Conservation (phyloP, 2,329 filamentous ascomycete genomes). For the Tothia fuscella region DNA sequence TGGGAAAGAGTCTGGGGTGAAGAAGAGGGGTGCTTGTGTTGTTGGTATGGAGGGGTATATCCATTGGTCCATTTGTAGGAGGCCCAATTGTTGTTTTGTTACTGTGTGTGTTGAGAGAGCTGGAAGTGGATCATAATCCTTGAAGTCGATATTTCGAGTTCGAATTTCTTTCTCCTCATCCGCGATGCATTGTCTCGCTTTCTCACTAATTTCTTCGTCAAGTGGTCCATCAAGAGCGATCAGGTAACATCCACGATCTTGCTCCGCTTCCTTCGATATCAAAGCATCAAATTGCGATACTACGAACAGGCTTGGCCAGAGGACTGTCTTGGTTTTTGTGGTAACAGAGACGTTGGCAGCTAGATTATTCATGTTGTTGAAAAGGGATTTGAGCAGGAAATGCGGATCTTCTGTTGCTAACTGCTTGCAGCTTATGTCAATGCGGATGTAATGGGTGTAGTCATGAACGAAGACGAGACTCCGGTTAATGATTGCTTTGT, state of each 20-base stretch:
- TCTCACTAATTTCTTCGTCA: not conserved
- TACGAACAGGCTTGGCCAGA: constrained; percentile 4
- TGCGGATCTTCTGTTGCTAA: constrained; percentile 2
- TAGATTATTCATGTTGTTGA: not conserved
- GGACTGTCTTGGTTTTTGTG: too few relatives aligned
- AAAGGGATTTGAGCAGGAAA: not conserved
- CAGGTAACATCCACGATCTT: constrained; percentile 9
- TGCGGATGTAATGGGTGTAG: constrained; percentile 2
- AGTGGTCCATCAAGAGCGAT: constrained; percentile 1
- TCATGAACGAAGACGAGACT: constrained; percentile 2
- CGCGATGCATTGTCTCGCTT: too few relatives aligned
- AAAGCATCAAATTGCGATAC: constrained; percentile 1
- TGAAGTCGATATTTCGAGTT: not conserved
- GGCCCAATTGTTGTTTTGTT: not conserved
- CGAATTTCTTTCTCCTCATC: not conserved
- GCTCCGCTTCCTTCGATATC: not conserved
- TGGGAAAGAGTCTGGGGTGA: too few relatives aligned
- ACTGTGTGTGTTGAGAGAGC: constrained; percentile 1
- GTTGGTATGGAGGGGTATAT: constrained; percentile 1
- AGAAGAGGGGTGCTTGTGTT: too few relatives aligned
- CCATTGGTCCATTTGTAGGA: constrained; percentile 2
- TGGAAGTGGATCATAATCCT: constrained; percentile 4
- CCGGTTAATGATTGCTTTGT: too few relatives aligned
- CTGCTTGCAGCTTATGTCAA: constrained; percentile 9
- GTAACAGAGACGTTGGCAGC: not conserved